phyloP scores from a whole-genome alignment of 164 flowering plant genomes.

The Santalum album region DNA sequence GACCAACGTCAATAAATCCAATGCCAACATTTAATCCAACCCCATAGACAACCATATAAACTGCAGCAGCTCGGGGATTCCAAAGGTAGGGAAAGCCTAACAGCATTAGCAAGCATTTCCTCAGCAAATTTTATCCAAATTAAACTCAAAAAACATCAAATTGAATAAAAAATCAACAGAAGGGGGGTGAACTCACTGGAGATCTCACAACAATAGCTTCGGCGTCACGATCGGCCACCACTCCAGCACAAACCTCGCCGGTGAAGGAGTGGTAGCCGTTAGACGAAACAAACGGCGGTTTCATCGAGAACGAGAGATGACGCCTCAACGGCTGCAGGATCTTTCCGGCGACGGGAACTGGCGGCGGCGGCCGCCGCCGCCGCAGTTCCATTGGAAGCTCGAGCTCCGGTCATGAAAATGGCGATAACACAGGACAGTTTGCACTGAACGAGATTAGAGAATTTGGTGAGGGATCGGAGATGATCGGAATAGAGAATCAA shows the following conservation, averaged over 20 bases:
- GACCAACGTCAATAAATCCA: no score
- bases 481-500: neutral
- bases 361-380: slow-evolving; percentile 23
- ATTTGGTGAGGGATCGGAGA: neutral
- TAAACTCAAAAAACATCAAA: neutral
- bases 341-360: slow-evolving; percentile 13
- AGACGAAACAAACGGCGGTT: slow-evolving; percentile 29
- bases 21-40: no score
- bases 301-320: slow-evolving; percentile 27
- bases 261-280: slow-evolving; percentile 31
- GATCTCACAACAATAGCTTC: slow-evolving; percentile 32
- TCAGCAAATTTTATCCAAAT: no score
- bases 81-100: neutral
- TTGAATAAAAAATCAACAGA: neutral
- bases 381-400: slow-evolving; percentile 26
- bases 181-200: slow-evolving; percentile 18
- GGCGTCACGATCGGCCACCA: slow-evolving; percentile 17
- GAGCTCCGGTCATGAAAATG: slow-evolving; percentile 35
- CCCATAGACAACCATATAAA: no score
- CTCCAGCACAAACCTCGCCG: slow-evolving; percentile 8
- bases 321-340: slow-evolving; percentile 36
- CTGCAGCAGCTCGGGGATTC: no score
- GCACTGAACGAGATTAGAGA: neutral
- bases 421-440: neutral
- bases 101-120: no score